Evolutionary conservation across 73 alveolate genomes (phyloP), one percentile per base, ranked within the genome.

Genomic region (Effrenium voratum): DNA sequence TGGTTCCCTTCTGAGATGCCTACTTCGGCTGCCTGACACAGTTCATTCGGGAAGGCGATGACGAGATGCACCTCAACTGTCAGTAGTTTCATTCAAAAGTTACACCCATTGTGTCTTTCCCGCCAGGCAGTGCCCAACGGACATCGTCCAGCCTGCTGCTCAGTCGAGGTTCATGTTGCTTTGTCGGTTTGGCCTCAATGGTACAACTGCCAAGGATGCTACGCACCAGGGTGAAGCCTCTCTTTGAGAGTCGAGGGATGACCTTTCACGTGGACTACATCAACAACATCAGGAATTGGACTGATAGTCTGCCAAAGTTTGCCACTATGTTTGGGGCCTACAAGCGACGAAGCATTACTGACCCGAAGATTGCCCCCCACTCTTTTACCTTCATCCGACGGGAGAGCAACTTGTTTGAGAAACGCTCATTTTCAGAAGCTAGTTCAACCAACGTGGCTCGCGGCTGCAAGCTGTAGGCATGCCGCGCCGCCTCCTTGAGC

Each of bases 201-300:
- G n/a, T n/a, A n/a, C n/a, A n/a, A n/a, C n/a, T n/a, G n/a, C n/a
- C n/a, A n/a, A 81, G 92, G 92, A 47, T 81, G 0, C 49, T 81
- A 5, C n/a, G 13, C 49, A 2, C 30, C 24, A 46, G 36, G 73
- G 92, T 81, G 52, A 73, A 38, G 16, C 92, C 92, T 6, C n/a
- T 81, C 50, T 81, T 81, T n/a, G 36, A 81, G 34, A 8, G 24
- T 2, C 0, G 34, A 47, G 91, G 91, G 38, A 2, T 81, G 49
- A 72, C 45, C 46, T 81, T 81, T n/a, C 68, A 81, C 13, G 91
- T 81, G 91, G 73, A 81, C 73, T 81, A 81, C 24, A 72, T 81
- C n/a, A 81, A 70, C 4, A 32, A 36, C 34, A 41, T 81, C 49
- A 22, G 91, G 73, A 81, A 81, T 41, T 81, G 91, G 91, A 32